Conservation (phyloP, 2,329 filamentous ascomycete species). For the Scedosporium apiospermum region DNA sequence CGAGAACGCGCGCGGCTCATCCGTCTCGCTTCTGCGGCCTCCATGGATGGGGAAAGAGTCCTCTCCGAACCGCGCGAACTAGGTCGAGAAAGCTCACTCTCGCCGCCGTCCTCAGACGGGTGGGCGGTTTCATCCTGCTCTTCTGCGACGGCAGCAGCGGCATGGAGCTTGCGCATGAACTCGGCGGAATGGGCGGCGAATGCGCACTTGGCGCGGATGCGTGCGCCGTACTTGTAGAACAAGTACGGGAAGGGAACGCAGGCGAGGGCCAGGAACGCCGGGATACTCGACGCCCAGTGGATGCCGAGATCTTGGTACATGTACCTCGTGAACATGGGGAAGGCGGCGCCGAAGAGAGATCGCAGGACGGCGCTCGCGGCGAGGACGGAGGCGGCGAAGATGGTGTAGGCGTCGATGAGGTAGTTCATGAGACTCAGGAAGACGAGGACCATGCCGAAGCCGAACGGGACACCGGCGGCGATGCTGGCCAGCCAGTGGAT, state of each 20-base stretch:
- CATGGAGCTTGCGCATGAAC: conserved; percentile 2
- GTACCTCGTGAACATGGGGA: conserved; percentile 51
- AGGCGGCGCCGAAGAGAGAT: conserved; percentile 50
- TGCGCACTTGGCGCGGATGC: not conserved
- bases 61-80: too few species aligned
- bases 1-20: too few species aligned
- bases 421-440: conserved; percentile 29
- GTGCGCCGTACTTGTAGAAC: conserved; percentile 33
- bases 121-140: not conserved
- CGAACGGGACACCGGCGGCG: conserved; percentile 38
- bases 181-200: conserved; percentile 1
- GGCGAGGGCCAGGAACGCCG: conserved; percentile 35
- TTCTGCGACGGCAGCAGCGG: not conserved
- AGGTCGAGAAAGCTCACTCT: not conserved
- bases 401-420: conserved; percentile 47
- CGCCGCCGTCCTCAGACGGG: not conserved
- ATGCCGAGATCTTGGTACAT: conserved; percentile 33
- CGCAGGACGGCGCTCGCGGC: conserved; percentile 55
- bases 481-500: conserved; percentile 51
- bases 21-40: too few species aligned
- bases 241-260: conserved; percentile 35
- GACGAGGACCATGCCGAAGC: conserved; percentile 31
- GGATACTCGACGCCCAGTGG: conserved; percentile 39
- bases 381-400: conserved; percentile 39
- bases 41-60: too few species aligned